Evolutionary conservation across 208 protist genomes (phyloP).

Genomic region (Acanthamoeba royreba): DNA sequence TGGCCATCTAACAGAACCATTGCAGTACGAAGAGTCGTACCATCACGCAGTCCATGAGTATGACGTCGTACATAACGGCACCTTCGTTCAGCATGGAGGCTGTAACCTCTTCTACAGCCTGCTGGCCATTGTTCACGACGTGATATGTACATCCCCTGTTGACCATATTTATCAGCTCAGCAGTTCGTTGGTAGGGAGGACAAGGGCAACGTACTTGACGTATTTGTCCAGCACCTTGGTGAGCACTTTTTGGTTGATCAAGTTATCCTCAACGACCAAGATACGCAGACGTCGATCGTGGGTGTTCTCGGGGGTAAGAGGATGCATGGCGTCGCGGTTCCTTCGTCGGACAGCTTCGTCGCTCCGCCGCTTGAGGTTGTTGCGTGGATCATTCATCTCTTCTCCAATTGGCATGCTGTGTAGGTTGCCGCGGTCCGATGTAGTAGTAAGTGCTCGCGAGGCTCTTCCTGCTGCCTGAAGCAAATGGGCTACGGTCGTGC

Average conservation of each 20-base stretch:
- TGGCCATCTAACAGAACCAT: not conserved
- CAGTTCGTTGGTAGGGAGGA: not conserved
- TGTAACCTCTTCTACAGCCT: not conserved
- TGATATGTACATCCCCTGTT: not conserved
- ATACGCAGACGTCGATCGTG: not conserved
- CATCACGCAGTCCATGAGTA: slow-evolving; percentile 40
- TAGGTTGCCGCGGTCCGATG: not conserved
- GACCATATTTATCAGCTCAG: not conserved
- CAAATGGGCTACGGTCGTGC: not conserved
- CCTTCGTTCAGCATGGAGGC: slow-evolving; percentile 6
- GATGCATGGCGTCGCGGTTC: not conserved
- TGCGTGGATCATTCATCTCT: too few relatives aligned
- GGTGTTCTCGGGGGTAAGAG: not conserved
- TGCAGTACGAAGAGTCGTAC: not conserved
- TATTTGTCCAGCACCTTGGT: not conserved
- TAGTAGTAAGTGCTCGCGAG: not conserved
- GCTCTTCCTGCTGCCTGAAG: not conserved
- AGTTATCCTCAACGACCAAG: not conserved
- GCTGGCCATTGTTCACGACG: not conserved
- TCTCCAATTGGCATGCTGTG: too few relatives aligned
- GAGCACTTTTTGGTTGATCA: slow-evolving; percentile 30
- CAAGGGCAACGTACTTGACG: not conserved
- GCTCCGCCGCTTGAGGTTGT: not conserved
- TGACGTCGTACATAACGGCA: not conserved
- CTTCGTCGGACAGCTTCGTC: not conserved